These are phyloP conservation scores for Rhododendron williamsianum DNA, from an alignment of 148 eudicot genomes.

Conservation along the genomic window DNA sequence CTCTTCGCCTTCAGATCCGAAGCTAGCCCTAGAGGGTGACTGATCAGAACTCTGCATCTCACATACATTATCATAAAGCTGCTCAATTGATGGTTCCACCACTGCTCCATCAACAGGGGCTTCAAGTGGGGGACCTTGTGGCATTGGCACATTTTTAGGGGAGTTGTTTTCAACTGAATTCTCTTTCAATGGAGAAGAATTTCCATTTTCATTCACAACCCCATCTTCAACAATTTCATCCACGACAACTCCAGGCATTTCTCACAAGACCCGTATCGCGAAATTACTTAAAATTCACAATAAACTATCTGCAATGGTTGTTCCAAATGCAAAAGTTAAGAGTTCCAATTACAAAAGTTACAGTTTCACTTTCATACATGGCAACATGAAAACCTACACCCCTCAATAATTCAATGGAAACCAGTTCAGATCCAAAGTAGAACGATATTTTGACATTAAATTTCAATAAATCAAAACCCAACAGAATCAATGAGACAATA, in stretches of 20 bases:
- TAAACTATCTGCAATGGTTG: slow-evolving; percentile 19
- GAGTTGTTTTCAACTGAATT: slow-evolving; percentile 41
- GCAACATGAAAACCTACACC: not conserved
- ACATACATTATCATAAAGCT: slow-evolving; percentile 91
- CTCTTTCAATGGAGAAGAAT: slow-evolving; percentile 42
- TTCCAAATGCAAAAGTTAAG: not conserved
- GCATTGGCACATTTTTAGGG: slow-evolving; percentile 43
- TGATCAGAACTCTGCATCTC: slow-evolving; percentile 99
- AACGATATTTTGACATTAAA: not conserved
- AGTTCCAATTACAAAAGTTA: not conserved
- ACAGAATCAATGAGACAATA: not conserved
- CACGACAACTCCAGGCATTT: slow-evolving; percentile 74
- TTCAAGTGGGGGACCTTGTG: slow-evolving; percentile 40
- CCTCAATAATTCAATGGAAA: not conserved
- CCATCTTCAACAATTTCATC: slow-evolving; percentile 44
- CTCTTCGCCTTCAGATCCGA: slow-evolving; percentile 81
- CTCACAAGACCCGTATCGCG: slow-evolving; percentile 11
- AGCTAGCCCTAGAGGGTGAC: slow-evolving; percentile 90
- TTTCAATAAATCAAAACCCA: slow-evolving; percentile 1
- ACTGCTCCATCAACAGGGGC: slow-evolving; percentile 29
- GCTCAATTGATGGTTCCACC: slow-evolving; percentile 81
- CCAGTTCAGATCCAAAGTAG: slow-evolving; percentile 20
- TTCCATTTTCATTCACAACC: slow-evolving; percentile 37
- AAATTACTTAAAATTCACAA: not conserved
- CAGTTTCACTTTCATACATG: not conserved